Base-by-base conservation (phyloP, 75 land plant genomes). In the Pinus taeda region DNA sequence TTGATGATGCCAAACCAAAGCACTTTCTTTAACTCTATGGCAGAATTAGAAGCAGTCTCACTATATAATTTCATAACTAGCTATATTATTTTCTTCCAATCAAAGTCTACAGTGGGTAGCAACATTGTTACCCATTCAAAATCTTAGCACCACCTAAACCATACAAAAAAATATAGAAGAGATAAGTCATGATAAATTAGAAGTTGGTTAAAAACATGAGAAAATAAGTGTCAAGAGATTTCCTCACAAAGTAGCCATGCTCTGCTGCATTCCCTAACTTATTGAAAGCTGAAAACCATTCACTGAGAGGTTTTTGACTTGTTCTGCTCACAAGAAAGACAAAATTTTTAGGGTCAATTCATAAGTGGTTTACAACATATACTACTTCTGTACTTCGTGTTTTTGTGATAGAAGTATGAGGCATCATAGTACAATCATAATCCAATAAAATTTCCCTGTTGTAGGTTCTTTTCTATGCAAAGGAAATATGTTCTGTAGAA, bases 31-130 rank as follows among this genome's bases (percentile, higher is more conserved):
- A 6, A 71, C 57, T 93, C 95, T 8, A 93, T 88, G 65, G 73
- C 74, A 45, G 95, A 93, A 4, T 93, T 93, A 84, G 89, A 93
- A 7, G 93, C 91, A 60, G 94, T 75, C 61, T 93, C 95, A 2
- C 86, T 91, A 61, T 93, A 93, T 8, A 78, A 75, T 58, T 76
- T 82, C 91, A 93, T 93, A 8, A 93, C 84, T 18, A 88, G 91
- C 57, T 79, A 83, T 13, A 77, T 91, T 55, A 89, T 85, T 29
- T 83, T 65, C 78, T 83, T 93, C 95, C 95, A 93, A 57, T 84
- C 75, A 73, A 80, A 80, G 49, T 87, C 87, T 18, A 56, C 69
- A 17, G 71, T 66, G 0, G 79, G 59, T 59, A 61, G 22, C 26
- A 26, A 26, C 21, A 79, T 64, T 1, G 78, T 63, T 74, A 87